Base-by-base conservation (phyloP, 306 rosid species). In the Dicorynia guianensis region DNA sequence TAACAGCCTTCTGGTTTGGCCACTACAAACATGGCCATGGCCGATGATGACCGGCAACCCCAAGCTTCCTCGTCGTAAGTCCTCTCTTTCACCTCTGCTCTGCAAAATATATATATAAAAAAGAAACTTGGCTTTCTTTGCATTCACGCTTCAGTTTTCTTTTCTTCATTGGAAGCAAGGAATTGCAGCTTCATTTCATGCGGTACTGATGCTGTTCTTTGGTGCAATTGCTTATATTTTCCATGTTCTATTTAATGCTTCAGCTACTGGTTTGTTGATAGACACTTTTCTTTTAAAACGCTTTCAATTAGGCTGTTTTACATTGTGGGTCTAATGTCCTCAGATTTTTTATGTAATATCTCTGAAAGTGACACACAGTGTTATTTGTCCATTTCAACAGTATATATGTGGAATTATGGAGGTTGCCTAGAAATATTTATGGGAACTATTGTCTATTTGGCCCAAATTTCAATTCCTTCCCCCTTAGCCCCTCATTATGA, bases 61-160 rank as follows among this genome's bases (percentile, higher is more conserved):
- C 48, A 83, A 15, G 53, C 83, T 77, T 83, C 93, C 79, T 18
- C 86, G 15, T 53, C 83, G 85, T 88, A 76, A 14, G n/a, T 42
- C 13, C 68, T 71, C 65, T 56, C 40, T 60, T 82, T 63, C 36
- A 79, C 72, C 69, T 9, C 71, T 78, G 44, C 30, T 25, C 30
- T 25, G 30, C 30, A 25, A 25, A 25, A 25, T 25, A 25, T 25
- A 1, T 25, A 25, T 1, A 25, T 1, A 25, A 25, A 25, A 25
- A 25, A 25, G 79, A 78, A 5, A 70, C 39, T 64, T 64, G 59
- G 86, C 74, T 39, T 81, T 54, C 34, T 59, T 63, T 44, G 55
- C 69, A 42, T 69, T 69, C 63, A 1, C 52, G 54, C 19, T 44
- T 46, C 17, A n/a, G 30, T 50, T 40, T 20, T 46, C 71, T 35